Evolutionary conservation across 192 early-diverging fungal genomes (phyloP).

Genomic region (Dimargaris cristalligena): DNA sequence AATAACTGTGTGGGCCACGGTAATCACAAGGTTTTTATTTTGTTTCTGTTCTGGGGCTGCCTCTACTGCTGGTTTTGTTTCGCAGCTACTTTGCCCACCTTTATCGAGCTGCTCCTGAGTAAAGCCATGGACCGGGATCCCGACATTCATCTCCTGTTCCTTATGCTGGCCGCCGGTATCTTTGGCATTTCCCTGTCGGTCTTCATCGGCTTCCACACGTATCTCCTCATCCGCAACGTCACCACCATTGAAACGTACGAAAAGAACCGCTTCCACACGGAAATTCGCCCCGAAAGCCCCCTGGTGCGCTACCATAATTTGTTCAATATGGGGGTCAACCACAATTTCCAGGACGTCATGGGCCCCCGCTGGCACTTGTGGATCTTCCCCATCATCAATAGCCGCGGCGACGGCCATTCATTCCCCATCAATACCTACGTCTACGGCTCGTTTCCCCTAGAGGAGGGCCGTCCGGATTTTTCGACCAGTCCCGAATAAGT

Average conservation of each 20-base stretch:
- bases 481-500: too few species aligned
- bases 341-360: conserved; percentile 40
- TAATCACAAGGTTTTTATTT: conserved; percentile 56
- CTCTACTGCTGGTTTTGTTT: conserved; percentile 16
- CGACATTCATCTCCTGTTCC: conserved; percentile 13
- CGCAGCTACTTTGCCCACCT: conserved; percentile 11
- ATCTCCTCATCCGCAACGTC: conserved; percentile 19
- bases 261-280: conserved; percentile 14
- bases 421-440: conserved; percentile 31
- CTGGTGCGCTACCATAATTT: conserved; percentile 18
- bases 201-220: conserved; percentile 23
- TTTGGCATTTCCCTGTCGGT: conserved; percentile 17
- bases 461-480: too few species aligned
- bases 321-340: conserved; percentile 23
- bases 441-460: conserved; percentile 24
- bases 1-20: conserved; percentile 62
- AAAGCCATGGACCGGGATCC: conserved; percentile 4
- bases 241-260: conserved; percentile 29
- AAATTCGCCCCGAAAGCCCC: neutral
- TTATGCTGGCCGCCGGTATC: conserved; percentile 16
- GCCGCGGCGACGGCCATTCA: conserved; percentile 31
- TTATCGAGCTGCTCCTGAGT: conserved; percentile 10
- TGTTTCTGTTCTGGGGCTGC: conserved; percentile 31
- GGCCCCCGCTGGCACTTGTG: conserved; percentile 33
- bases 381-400: conserved; percentile 32